Evolutionary conservation across 495 filamentous ascomycete genomes (phyloP).

Genomic region (Neurospora intermedia): DNA sequence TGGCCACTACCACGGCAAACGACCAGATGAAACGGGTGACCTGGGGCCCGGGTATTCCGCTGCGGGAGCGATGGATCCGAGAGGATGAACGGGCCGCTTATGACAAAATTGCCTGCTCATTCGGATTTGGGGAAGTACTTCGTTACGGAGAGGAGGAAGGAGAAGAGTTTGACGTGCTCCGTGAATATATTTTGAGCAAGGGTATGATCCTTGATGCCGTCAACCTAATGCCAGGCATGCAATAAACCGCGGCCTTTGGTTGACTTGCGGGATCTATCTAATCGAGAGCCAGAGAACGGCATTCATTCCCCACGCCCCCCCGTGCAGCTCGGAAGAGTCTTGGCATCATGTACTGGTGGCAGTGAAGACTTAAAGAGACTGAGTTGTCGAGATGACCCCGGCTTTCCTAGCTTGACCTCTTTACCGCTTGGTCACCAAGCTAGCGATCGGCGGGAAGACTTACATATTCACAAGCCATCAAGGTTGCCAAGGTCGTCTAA

Average conservation of each 20-base stretch:
- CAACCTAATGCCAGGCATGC: slow-evolving; percentile 86
- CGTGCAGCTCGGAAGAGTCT: slow-evolving; percentile 6
- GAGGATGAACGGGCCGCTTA: slow-evolving; percentile 89
- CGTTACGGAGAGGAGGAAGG: slow-evolving; percentile 85
- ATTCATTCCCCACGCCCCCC: slow-evolving; percentile 16
- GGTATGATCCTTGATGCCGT: slow-evolving; percentile 84
- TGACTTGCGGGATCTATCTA: not conserved
- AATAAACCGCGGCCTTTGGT: slow-evolving; percentile 25
- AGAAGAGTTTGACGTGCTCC: slow-evolving; percentile 72
- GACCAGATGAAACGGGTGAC: slow-evolving; percentile 90
- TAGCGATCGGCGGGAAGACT: slow-evolving; percentile 17
- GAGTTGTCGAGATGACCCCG: slow-evolving; percentile 5
- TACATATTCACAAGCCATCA: slow-evolving; percentile 14
- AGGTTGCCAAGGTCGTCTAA: slow-evolving; percentile 13
- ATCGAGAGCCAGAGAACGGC: not conserved
- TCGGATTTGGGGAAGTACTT: slow-evolving; percentile 77
- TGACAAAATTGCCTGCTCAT: slow-evolving; percentile 74
- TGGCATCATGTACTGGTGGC: slow-evolving; percentile 7
- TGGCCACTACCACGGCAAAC: slow-evolving; percentile 75
- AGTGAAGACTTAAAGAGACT: slow-evolving; percentile 11
- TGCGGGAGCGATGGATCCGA: slow-evolving; percentile 77
- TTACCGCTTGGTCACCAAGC: slow-evolving; percentile 7
- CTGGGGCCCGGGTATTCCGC: slow-evolving; percentile 69
- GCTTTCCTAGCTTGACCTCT: slow-evolving; percentile 15
- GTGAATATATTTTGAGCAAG: slow-evolving; percentile 66